A percentile compares a stretch with the other conserved stretches of the same genome.
Evolutionary conservation across 192 early-diverging fungal genomes (phyloP).

Genomic region (Gryganskiella cystojenkinii): DNA sequence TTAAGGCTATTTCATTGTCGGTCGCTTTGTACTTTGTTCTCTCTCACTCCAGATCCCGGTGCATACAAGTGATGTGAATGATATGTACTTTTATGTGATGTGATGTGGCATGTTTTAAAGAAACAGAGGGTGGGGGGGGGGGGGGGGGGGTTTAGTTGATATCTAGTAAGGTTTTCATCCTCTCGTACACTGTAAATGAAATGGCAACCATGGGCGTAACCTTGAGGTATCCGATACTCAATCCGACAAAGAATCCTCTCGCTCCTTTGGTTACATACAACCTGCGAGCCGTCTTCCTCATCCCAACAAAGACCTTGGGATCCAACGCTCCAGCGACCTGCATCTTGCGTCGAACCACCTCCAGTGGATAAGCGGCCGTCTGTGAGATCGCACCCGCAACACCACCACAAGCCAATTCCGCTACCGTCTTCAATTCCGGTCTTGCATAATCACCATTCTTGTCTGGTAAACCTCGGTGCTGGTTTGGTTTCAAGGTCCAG

Average conservation of each 20-base stretch:
- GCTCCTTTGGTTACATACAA: slow-evolving; percentile 77
- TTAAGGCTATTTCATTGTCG: too few species aligned
- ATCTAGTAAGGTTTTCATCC: slow-evolving; percentile 69
- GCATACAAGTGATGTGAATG: too few species aligned
- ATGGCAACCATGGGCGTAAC: slow-evolving; percentile 94
- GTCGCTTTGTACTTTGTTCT: too few species aligned
- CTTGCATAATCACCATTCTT: slow-evolving; percentile 28
- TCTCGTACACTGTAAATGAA: slow-evolving; percentile 88
- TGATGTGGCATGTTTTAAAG: too few species aligned
- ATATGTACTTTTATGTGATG: too few species aligned
- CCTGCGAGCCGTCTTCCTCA: slow-evolving; percentile 65
- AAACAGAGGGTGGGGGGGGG: too few species aligned
- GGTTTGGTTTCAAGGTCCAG: slow-evolving; percentile 27
- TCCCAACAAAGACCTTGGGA: slow-evolving; percentile 63
- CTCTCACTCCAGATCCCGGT: too few species aligned
- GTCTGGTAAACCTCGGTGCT: slow-evolving; percentile 27
- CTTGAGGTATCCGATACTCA: slow-evolving; percentile 97
- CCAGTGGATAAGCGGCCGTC: slow-evolving; percentile 91
- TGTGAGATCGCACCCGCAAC: slow-evolving; percentile 87
- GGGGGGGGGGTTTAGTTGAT: slow-evolving; percentile 59
- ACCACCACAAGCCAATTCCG: slow-evolving; percentile 83
- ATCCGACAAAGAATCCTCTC: slow-evolving; percentile 93
- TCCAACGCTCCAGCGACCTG: slow-evolving; percentile 78
- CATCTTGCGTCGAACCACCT: slow-evolving; percentile 89
- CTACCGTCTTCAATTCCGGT: slow-evolving; percentile 73